Evolutionary conservation across 164 flowering plant species (phyloP).

Genomic region (Amborella trichopoda): DNA sequence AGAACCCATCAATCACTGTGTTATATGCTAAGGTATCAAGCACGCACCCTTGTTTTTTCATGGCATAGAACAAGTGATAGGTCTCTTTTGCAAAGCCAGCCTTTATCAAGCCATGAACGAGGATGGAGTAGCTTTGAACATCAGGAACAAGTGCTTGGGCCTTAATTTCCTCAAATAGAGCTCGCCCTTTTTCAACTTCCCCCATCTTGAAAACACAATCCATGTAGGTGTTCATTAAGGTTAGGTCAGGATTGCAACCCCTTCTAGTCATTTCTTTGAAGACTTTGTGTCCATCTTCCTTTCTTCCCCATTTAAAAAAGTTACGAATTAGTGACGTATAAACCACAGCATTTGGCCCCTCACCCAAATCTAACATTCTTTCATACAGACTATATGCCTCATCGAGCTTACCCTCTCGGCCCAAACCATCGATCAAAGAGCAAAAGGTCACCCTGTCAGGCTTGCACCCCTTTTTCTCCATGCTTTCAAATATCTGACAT

Average conservation of each 20-base stretch:
- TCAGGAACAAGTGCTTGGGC: slow-evolving; percentile 59
- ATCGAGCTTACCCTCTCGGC: slow-evolving; percentile 61
- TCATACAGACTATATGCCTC: slow-evolving; percentile 78
- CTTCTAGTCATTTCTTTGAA: slow-evolving; percentile 68
- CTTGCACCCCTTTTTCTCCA: slow-evolving; percentile 48
- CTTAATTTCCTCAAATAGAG: slow-evolving; percentile 69
- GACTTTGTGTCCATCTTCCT: slow-evolving; percentile 84
- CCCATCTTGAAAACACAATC: slow-evolving; percentile 92
- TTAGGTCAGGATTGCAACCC: slow-evolving; percentile 62
- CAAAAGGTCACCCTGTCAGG: slow-evolving; percentile 70
- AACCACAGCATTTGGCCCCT: slow-evolving; percentile 47
- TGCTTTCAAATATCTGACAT: slow-evolving; percentile 47
- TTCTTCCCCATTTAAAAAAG: slow-evolving; percentile 73
- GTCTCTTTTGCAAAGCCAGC: slow-evolving; percentile 82
- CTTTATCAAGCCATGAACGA: slow-evolving; percentile 75
- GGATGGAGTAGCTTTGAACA: slow-evolving; percentile 63
- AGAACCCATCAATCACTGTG: slow-evolving; percentile 80
- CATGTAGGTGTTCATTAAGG: slow-evolving; percentile 84
- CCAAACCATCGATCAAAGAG: slow-evolving; percentile 84
- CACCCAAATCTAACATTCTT: slow-evolving; percentile 60
- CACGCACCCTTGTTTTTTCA: slow-evolving; percentile 80
- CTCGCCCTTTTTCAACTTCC: slow-evolving; percentile 69
- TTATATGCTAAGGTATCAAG: slow-evolving; percentile 80
- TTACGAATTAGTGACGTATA: slow-evolving; percentile 76
- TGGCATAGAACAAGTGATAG: slow-evolving; percentile 52